Evolutionary conservation across 1,139 yeast species (phyloP).

Genomic region (Hyphopichia wangnamkhiaoensis): DNA sequence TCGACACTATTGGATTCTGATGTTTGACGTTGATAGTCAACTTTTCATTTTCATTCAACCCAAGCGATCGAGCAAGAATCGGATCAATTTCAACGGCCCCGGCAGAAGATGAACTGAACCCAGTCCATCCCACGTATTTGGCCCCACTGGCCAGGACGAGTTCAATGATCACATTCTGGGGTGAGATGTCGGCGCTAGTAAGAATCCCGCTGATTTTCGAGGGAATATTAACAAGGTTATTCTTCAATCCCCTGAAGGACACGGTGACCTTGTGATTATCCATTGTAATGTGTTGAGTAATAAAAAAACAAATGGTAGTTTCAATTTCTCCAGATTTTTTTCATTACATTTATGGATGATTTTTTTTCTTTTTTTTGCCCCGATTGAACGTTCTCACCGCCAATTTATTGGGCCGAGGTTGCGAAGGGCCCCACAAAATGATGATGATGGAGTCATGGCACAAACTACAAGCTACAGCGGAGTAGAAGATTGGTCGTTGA

Average conservation of each 20-base stretch:
- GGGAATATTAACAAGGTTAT: slow-evolving; percentile 64
- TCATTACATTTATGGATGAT: neutral
- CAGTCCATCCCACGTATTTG: slow-evolving; percentile 79
- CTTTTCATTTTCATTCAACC: slow-evolving; percentile 41
- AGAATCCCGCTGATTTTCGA: slow-evolving; percentile 47
- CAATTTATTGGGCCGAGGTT: slow-evolving; percentile 10
- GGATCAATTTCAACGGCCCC: slow-evolving; percentile 43
- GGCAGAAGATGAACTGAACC: slow-evolving; percentile 46
- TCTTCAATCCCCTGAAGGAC: slow-evolving; percentile 38
- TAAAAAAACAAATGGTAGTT: neutral
- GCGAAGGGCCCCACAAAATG: slow-evolving; percentile 6
- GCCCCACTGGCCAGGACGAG: slow-evolving; percentile 24
- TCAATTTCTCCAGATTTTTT: slow-evolving; percentile 5
- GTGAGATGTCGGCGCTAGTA: slow-evolving; percentile 53
- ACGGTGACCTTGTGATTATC: slow-evolving; percentile 38
- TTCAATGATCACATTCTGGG: slow-evolving; percentile 65
- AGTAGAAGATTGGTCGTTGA: no score
- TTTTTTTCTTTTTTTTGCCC: neutral
- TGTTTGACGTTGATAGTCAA: slow-evolving; percentile 46
- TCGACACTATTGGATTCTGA: slow-evolving; percentile 52
- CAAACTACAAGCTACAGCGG: neutral
- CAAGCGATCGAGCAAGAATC: slow-evolving; percentile 48
- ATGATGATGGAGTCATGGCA: neutral
- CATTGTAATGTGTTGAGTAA: slow-evolving; percentile 25
- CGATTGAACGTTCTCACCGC: no score